phyloP scores from a whole-genome alignment of 2,329 filamentous ascomycete species.

The Penicillium palitans region DNA sequence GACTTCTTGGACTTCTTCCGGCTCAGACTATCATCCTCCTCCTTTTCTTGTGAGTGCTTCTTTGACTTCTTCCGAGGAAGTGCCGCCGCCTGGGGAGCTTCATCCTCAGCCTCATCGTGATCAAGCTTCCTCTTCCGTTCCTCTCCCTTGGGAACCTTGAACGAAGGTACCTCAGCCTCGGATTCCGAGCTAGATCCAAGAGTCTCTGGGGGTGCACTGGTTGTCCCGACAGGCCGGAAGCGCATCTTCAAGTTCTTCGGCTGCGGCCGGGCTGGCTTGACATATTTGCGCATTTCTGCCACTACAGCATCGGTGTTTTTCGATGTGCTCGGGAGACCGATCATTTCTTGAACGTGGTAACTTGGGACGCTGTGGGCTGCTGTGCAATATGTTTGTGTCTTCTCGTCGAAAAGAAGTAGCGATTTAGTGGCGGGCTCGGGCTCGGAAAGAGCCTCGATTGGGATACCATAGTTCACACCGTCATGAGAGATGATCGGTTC shows the following conservation, averaged over 20 bases:
- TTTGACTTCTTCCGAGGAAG: slow-evolving; percentile 44
- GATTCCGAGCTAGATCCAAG: slow-evolving; percentile 42
- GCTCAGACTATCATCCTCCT: slow-evolving; percentile 18
- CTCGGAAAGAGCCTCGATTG: slow-evolving; percentile 33
- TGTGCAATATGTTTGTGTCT: slow-evolving; percentile 36
- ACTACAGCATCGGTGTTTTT: slow-evolving; percentile 27
- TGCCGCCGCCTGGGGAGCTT: slow-evolving; percentile 24
- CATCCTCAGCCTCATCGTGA: slow-evolving; percentile 33
- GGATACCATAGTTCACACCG: slow-evolving; percentile 45
- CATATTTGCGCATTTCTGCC: slow-evolving; percentile 29
- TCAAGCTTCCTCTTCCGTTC: slow-evolving; percentile 43
- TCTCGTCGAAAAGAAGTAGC: slow-evolving; percentile 40
- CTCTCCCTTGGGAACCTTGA: slow-evolving; percentile 37
- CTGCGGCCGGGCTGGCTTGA: slow-evolving; percentile 42
- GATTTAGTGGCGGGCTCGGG: slow-evolving; percentile 32
- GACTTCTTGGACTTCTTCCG: slow-evolving; percentile 34
- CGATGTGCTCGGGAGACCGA: slow-evolving; percentile 32
- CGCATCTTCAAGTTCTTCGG: slow-evolving; percentile 48
- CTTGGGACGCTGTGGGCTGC: slow-evolving; percentile 32
- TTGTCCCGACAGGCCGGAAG: slow-evolving; percentile 46
- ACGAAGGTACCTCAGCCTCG: slow-evolving; percentile 35
- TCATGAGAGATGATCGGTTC: slow-evolving; percentile 45
- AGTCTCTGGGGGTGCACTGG: slow-evolving; percentile 33
- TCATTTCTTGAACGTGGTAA: slow-evolving; percentile 41
- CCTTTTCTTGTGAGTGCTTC: slow-evolving; percentile 33